Conservation (phyloP, 306 rosid species). For the Cucumis hystrix region DNA sequence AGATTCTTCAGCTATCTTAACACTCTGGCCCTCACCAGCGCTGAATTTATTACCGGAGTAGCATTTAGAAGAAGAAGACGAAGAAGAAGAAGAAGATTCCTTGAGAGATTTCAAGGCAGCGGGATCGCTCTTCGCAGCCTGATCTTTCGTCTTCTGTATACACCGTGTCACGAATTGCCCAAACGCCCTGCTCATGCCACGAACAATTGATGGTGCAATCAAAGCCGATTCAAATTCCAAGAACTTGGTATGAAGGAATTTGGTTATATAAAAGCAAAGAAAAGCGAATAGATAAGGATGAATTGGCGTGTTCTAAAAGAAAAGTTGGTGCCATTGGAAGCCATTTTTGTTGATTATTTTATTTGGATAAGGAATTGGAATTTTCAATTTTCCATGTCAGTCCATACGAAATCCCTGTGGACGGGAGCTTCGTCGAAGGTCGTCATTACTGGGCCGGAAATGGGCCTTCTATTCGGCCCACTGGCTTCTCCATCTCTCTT, state of each 20-base stretch:
- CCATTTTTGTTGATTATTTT: background rate
- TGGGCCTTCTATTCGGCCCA: background rate
- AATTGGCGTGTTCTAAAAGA: background rate
- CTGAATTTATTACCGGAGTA: background rate
- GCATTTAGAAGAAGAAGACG: slow-evolving; percentile 26
- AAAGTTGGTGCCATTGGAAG: background rate
- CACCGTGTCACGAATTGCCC: slow-evolving; percentile 9
- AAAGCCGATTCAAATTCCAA: background rate
- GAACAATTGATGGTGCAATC: background rate
- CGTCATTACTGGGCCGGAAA: background rate
- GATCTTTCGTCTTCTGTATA: slow-evolving; percentile 41
- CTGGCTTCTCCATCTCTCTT: background rate
- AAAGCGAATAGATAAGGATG: background rate
- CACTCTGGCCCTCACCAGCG: background rate
- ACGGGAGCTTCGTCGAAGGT: background rate
- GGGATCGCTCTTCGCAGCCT: slow-evolving; percentile 33
- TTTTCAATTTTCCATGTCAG: background rate
- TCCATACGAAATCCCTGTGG: background rate
- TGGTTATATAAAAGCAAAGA: background rate
- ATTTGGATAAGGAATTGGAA: background rate
- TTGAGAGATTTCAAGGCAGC: slow-evolving; percentile 27
- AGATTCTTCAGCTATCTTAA: slow-evolving; percentile 54
- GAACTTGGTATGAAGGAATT: background rate
- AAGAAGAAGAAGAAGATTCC: slow-evolving; percentile 23
- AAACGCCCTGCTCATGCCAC: background rate